Conservation (phyloP, 2,329 filamentous ascomycete species). For the Aureobasidium sp. region DNA sequence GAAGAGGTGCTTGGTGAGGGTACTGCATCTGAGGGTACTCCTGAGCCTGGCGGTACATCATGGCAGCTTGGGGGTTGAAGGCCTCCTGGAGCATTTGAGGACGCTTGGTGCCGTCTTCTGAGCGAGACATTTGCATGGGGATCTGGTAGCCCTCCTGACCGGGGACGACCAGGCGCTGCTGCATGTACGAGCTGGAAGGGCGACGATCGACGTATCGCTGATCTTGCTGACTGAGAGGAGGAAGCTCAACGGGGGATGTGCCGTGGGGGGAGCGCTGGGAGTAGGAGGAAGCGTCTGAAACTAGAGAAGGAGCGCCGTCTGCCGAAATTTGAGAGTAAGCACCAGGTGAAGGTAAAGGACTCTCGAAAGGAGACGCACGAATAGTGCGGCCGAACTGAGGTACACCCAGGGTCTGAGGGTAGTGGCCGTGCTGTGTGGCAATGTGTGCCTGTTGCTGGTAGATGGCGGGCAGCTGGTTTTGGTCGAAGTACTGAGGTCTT, state of each 20-base stretch:
- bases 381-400: conserved; percentile 26
- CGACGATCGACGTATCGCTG: conserved; percentile 22
- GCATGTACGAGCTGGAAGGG: conserved; percentile 21
- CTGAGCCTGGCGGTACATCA: conserved; percentile 21
- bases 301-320: conserved; percentile 55
- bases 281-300: conserved; percentile 56
- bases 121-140: conserved; percentile 25
- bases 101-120: conserved; percentile 23
- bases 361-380: conserved; percentile 38
- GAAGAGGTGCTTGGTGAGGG: conserved; percentile 18
- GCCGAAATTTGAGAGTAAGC: conserved; percentile 60
- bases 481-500: conserved; percentile 19
- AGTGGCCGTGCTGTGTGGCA: conserved; percentile 16
- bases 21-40: conserved; percentile 19
- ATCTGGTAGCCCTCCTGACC: conserved; percentile 26
- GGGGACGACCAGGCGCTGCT: conserved; percentile 27
- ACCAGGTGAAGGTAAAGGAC: conserved; percentile 56
- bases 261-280: conserved; percentile 39
- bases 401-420: conserved; percentile 28
- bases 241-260: conserved; percentile 41
- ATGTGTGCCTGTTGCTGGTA: conserved; percentile 20
- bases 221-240: conserved; percentile 27
- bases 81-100: conserved; percentile 30
- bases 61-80: conserved; percentile 24
- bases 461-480: conserved; percentile 19